Evolutionary conservation across 2,329 filamentous ascomycete species (phyloP), one percentile per base, ranked within the genome.

Genomic region (Neocucurbitaria cava): DNA sequence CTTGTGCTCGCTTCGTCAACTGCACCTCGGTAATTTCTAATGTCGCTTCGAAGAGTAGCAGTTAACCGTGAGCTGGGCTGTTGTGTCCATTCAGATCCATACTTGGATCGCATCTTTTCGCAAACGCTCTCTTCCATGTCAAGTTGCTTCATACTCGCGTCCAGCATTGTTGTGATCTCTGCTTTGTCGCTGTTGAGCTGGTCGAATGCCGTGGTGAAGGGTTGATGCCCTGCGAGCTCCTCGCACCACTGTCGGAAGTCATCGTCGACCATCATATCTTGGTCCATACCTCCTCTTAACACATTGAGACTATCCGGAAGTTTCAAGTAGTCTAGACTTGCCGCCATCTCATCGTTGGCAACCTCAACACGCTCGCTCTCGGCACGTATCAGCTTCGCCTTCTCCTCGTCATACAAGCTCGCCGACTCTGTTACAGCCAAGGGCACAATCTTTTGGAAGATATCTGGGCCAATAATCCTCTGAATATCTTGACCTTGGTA

Each of bases 71-170:
- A 91, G 72, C 94, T 98, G 10, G 95, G 95, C 70, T 99, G 95
- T 69, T 99, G 95, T 17, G 92, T 96, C 95, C 95, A 99, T 49
- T 98, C 94, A 24, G 83, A 85, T 50, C 94, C 93, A 73, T 98
- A 98, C 74, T 99, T 99, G 11, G 92, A 96, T 42, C 95, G 87
- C 95, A 99, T 99, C 81, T 98, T 99, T 76, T 99, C 95, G 74
- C 95, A 99, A 0, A 98, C 91, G 51, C 91, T 96, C 78, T 98
- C 96, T 75, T 99, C 95, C 87, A 95, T 92, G 64, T 99, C 95
- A 38, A 99, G 79, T 68, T 96, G 90, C 73, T 96, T 96, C 50
- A 88, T 87, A 66, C 91, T 91, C 52, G 85, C 86, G 52, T 97
- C 92, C 51, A 99, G 76, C 2, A 87, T 85, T 2, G 82, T 81